Evolutionary conservation across 441 rosid genomes (phyloP), one percentile per base, ranked within the genome.

Genomic region (Oxalis stricta): DNA sequence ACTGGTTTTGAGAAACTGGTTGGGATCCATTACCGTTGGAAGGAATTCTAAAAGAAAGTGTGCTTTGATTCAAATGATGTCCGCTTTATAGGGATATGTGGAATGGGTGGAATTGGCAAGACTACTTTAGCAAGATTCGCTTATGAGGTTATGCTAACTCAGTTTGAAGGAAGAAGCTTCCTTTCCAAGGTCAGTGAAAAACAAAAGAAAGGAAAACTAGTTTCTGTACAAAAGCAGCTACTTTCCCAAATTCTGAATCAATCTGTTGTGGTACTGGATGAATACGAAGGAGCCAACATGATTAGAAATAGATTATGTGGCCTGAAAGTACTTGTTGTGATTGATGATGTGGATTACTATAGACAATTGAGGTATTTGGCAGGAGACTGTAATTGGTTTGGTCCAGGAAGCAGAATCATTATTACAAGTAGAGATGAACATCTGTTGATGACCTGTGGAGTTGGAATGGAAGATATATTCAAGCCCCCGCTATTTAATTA

Each of bases 61-160:
- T 22, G 24, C 0, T 6, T n/a, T 1, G 51, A 50, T 0, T 12
- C 10, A 19, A 12, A 36, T 18, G 60, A 59, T 44, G 42, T 48
- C 17, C 47, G 19, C 19, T 43, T 59, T 19, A 8, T 62, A 8
- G 65, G 60, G 2, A 33, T 67, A 9, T 44, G 58, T n/a, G 66
- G 69, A 5, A 68, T 59, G 63, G 63, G 66, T 14, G 72, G 75
- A 10, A 33, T 33, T 20, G 50, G 50, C 5, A 44, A 44, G 26
- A 44, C 48, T n/a, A 31, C 48, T 1, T 33, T 68, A 4, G 66
- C 69, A 0, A 63, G 50, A 45, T 20, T 46, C 39, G 17, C 17
- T 14, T 17, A 35, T 11, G 39, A 16, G n/a, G n/a, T n/a, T 15
- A 12, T 5, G 37, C 10, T 33, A 7, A 3, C 11, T n/a, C 0